A percentile compares a stretch with the other conserved stretches of the same genome.
These are phyloP conservation scores for Fusarium tjaetaba DNA, from an alignment of 2,329 filamentous ascomycete species.

Conservation along the genomic window DNA sequence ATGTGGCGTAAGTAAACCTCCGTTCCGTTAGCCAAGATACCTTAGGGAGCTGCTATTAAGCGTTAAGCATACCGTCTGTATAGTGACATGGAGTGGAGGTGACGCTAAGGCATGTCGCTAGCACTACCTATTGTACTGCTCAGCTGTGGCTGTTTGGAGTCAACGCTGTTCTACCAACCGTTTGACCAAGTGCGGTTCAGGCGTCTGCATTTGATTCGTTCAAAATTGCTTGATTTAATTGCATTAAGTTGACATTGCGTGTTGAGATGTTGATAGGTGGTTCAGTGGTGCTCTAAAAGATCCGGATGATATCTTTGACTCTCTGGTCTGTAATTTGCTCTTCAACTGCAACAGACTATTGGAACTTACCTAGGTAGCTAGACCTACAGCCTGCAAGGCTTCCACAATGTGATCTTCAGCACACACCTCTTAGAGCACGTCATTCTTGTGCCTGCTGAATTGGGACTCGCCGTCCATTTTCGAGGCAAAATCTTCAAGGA, in stretches of 20 bases:
- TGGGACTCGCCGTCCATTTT: constrained; percentile 9
- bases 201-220: constrained; percentile 26
- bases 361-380: not conserved
- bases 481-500: not conserved
- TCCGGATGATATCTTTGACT: not conserved
- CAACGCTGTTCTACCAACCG: constrained; percentile 6
- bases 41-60: constrained; percentile 4
- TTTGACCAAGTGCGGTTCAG: constrained; percentile 25
- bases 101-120: constrained; percentile 1
- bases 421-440: constrained; percentile 15
- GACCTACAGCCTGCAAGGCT: not conserved
- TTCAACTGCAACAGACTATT: not conserved
- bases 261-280: constrained; percentile 1
- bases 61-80: not conserved
- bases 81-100: constrained; percentile 1
- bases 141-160: constrained; percentile 26
- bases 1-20: constrained; percentile 20
- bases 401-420: not conserved
- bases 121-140: constrained; percentile 6
- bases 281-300: not conserved
- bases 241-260: not conserved
- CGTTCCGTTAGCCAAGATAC: not conserved
- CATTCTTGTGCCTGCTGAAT: constrained; percentile 11
- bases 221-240: constrained; percentile 4
- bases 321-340: not conserved